phyloP scores from a whole-genome alignment of 2,329 filamentous ascomycete species.

The Stagonosporopsis chrysanthemi region DNA sequence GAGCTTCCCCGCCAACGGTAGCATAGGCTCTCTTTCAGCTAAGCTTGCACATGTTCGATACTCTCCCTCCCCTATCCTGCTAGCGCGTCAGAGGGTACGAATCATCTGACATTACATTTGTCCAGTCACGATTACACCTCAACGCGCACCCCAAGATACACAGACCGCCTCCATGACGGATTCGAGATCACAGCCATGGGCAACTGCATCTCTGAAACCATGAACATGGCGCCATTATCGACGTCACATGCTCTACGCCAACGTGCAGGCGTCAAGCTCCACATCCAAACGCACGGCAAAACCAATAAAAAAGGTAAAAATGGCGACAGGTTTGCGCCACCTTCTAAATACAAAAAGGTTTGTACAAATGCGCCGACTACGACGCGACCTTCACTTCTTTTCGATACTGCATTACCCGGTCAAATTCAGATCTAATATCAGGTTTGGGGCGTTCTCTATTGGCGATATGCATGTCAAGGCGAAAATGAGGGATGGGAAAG shows the following conservation, averaged over 20 bases:
- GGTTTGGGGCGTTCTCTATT: constrained; percentile 13
- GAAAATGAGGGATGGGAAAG: constrained; percentile 4
- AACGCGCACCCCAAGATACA: constrained; percentile 19
- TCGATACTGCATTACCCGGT: constrained; percentile 12
- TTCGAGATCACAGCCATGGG: not conserved
- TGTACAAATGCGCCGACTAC: constrained; percentile 12
- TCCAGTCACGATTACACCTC: constrained; percentile 36
- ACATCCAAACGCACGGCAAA: constrained; percentile 25
- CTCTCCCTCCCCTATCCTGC: constrained; percentile 21
- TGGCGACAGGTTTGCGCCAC: constrained; percentile 4
- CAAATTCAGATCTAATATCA: constrained; percentile 2
- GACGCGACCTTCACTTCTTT: constrained; percentile 12
- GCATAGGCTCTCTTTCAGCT: constrained; percentile 40
- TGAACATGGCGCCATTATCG: not conserved
- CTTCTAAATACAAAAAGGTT: constrained; percentile 20
- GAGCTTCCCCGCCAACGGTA: constrained; percentile 37
- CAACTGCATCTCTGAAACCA: not conserved
- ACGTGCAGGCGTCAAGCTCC: constrained; percentile 19
- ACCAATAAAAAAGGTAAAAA: constrained; percentile 39
- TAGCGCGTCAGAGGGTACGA: constrained; percentile 19
- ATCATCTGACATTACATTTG: constrained; percentile 34
- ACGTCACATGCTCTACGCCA: constrained; percentile 25
- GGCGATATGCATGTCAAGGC: constrained; percentile 17
- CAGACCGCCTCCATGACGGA: constrained; percentile 21
- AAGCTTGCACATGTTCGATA: constrained; percentile 43